phyloP scores from a whole-genome alignment of 2,329 filamentous ascomycete species.

The Alternaria sp. region DNA sequence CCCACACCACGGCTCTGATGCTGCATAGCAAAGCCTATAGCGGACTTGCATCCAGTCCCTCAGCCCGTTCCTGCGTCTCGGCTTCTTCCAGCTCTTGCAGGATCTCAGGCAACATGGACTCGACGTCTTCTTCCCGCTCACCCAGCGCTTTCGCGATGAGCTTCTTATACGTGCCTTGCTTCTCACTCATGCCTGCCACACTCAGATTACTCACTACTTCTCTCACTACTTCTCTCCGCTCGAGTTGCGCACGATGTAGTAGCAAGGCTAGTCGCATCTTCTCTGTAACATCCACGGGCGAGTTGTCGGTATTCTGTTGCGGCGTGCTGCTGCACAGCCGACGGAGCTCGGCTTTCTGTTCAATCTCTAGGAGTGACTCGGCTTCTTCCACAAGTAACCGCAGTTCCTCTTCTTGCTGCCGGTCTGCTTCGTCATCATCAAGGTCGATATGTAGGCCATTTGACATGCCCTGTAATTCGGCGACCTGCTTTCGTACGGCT shows the following conservation, averaged over 20 bases:
- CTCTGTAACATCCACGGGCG: slow-evolving; percentile 57
- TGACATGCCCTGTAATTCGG: slow-evolving; percentile 57
- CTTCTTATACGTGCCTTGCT: slow-evolving; percentile 75
- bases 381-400: slow-evolving; percentile 51
- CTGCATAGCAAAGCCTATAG: slow-evolving; percentile 19
- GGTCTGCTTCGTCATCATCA: slow-evolving; percentile 49
- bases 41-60: slow-evolving; percentile 48
- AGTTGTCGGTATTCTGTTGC: slow-evolving; percentile 35
- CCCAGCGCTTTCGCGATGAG: slow-evolving; percentile 74
- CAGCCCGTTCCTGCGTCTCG: slow-evolving; percentile 51
- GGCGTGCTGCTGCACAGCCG: slow-evolving; percentile 40
- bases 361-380: slow-evolving; percentile 55
- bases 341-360: slow-evolving; percentile 54
- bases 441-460: slow-evolving; percentile 43
- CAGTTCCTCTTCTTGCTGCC: slow-evolving; percentile 52
- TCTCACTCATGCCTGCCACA: slow-evolving; percentile 74
- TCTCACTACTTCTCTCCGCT: slow-evolving; percentile 69
- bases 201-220: slow-evolving; percentile 75
- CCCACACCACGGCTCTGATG: neutral
- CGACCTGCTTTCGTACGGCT: slow-evolving; percentile 66
- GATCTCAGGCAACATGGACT: slow-evolving; percentile 65
- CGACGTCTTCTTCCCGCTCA: slow-evolving; percentile 72
- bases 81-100: slow-evolving; percentile 60
- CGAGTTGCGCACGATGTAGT: slow-evolving; percentile 64
- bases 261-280: slow-evolving; percentile 67